Percentiles rank a stretch among this genome's conserved stretches.
These are phyloP conservation scores for Pelargonium nanum DNA, from an alignment of 345 rosid genomes.

Conservation along the genomic window DNA sequence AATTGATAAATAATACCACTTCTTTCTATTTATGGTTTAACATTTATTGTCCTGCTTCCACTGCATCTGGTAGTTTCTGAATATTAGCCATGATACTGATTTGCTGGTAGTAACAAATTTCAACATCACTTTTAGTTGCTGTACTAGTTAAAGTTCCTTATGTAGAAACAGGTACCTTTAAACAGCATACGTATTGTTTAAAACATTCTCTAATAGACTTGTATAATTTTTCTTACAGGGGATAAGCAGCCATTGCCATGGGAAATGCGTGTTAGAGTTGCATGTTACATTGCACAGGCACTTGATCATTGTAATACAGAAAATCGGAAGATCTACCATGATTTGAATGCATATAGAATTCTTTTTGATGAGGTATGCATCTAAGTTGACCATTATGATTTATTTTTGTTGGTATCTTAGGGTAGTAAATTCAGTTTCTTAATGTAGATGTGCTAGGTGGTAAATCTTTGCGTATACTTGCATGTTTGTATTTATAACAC, in stretches of 20 bases:
- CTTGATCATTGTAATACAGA: constrained; percentile 28
- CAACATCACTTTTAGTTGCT: no score
- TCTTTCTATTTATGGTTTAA: neutral
- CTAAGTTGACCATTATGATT: neutral
- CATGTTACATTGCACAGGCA: constrained; percentile 30
- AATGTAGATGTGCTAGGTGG: neutral
- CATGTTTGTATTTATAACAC: no score
- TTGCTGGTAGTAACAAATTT: no score
- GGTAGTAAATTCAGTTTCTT: neutral
- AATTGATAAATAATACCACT: no score
- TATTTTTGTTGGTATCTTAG: neutral
- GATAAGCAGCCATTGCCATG: constrained; percentile 42
- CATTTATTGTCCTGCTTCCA: no score
- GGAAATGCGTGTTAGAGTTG: constrained; percentile 39
- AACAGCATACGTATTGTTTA: neutral
- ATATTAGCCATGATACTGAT: no score
- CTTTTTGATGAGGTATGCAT: constrained; percentile 25
- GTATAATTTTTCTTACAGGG: constrained; percentile 14
- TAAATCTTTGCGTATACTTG: no score
- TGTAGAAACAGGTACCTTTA: no score
- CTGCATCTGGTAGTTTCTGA: no score
- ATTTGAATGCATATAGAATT: constrained; percentile 35
- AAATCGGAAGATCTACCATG: constrained; percentile 34
- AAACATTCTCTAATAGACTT: neutral
- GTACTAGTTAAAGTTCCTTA: no score